Base-by-base conservation (phyloP, 257 asterid species). In the Forsythia suspensa region DNA sequence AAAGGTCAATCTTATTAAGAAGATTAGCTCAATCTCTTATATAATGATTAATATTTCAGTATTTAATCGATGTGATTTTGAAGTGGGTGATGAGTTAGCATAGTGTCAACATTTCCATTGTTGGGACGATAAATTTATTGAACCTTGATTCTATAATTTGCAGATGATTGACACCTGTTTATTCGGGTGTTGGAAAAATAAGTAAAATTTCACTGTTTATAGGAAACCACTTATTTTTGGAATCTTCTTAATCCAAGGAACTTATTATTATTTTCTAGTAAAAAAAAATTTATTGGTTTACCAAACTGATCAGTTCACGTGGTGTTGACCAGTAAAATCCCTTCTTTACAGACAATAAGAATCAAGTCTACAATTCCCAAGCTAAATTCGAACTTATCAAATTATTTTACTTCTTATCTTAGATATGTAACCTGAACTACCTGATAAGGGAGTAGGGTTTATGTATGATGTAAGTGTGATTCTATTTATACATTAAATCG, bases 101-200 rank as follows among this genome's bases (percentile, higher is more conserved):
- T 44, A 63, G 77, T 20, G 57, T 46, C 18, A 5, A 16, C 9
- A 59, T 57, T 57, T 43, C 52, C 36, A 24, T 16, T 70, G 68
- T 68, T 51, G 79, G 66, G 52, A 80, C 51, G 41, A 34, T 21
- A 70, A 79, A 79, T 40, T 72, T 76, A 73, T 40, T 21, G 80
- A 59, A 77, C 71, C 2, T 82, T 77, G 82, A 75, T 71, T 75
- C 80, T 82, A 86, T 84, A 72, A 84, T 84, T 83, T 79, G 84
- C 84, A 81, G 89, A 81, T 86, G 84, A 86, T 86, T 84, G 87
- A 86, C 89, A 86, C 84, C 86, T 86, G 87, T 86, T 85, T 55
- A n/a, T 20, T 38, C 18, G 2, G 2, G 34, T 1, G 34, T 29
- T 29, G 34, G 34, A 1, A 29, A 29, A 29, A 29, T 29, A 29